Base-by-base conservation (phyloP, 768 basidiomycete genomes). In the Strobilomyces dryophilus region DNA sequence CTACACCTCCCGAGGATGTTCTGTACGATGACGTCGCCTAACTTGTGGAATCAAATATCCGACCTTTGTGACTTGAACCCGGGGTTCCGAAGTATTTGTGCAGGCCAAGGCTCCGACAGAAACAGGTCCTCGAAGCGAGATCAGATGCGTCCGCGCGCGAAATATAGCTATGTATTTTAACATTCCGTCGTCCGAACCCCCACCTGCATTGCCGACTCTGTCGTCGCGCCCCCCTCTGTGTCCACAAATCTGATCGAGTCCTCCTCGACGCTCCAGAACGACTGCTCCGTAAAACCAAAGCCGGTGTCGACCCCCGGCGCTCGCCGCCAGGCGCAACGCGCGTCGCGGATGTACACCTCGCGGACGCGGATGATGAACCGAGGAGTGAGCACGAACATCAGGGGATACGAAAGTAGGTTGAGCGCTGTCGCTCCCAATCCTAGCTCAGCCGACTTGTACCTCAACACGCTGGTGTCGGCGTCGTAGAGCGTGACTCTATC, bases 361-460 rank as follows among this genome's bases (percentile, higher is more conserved):
- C 42, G 49, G 17, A 51, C 42, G 49, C 26, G 43, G 6, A 36
- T 18, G 41, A 51, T 44, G 42, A 51, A 51, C 34, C 49, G 42
- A 36, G 49, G 49, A 7, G n/a, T 11, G 14, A 51, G 24, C 12
- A 8, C 35, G 24, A 34, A 43, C 32, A 50, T 5, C 6, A 15
- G 18, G 12, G 35, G 5, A 24, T 14, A 27, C 10, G 42, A 34
- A 6, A 50, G 4, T 31, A 36, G 8, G 8, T 14, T n/a, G 5
- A 32, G 14, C 4, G 18, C 6, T 6, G 41, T 3, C 9, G 2
- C 27, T 12, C 3, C 5, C 29, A n/a, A 8, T 26, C 26, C 37
- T 24, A n/a, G 5, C n/a, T 7, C 21, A 14, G 20, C 3, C 20
- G n/a, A 21, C 10, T 14, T 10, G 7, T 10, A 1, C 2, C n/a